These are phyloP conservation scores for Coelastrella sp. DNA, from an alignment of 139 green algal genomes.

Conservation along the genomic window DNA sequence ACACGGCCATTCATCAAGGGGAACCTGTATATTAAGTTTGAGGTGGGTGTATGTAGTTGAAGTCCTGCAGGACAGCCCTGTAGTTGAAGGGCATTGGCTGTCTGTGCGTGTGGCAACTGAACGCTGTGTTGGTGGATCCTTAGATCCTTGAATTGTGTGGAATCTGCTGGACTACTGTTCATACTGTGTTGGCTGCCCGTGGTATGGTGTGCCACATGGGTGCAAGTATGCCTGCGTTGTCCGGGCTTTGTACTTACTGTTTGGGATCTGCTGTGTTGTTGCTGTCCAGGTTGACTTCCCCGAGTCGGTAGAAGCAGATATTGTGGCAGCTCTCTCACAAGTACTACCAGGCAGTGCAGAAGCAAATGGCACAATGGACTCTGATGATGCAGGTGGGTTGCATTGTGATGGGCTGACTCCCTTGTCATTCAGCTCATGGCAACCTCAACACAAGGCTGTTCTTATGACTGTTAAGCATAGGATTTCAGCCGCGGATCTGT, in stretches of 20 bases:
- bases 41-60: constrained; percentile 46
- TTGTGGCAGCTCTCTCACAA: constrained; percentile 53
- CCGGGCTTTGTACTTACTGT: not conserved
- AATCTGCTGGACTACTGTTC: no score
- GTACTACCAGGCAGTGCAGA: constrained; percentile 24
- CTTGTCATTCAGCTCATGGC: no score
- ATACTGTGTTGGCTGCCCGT: no score
- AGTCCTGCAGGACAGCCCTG: not conserved
- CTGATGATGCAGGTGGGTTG: constrained; percentile 65
- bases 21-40: constrained; percentile 96
- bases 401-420: no score
- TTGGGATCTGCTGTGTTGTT: not conserved
- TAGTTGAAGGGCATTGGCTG: no score
- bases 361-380: constrained; percentile 71
- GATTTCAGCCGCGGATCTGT: no score
- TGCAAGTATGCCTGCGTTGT: not conserved
- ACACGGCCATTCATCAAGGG: constrained; percentile 92
- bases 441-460: no score
- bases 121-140: no score
- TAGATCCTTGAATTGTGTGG: no score
- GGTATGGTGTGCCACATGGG: not conserved
- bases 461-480: no score
- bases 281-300: constrained; percentile 85
- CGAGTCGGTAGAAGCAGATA: constrained; percentile 59
- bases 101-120: no score